Evolutionary conservation across 495 filamentous ascomycete species (phyloP).

Genomic region (Xylaria nigripes): DNA sequence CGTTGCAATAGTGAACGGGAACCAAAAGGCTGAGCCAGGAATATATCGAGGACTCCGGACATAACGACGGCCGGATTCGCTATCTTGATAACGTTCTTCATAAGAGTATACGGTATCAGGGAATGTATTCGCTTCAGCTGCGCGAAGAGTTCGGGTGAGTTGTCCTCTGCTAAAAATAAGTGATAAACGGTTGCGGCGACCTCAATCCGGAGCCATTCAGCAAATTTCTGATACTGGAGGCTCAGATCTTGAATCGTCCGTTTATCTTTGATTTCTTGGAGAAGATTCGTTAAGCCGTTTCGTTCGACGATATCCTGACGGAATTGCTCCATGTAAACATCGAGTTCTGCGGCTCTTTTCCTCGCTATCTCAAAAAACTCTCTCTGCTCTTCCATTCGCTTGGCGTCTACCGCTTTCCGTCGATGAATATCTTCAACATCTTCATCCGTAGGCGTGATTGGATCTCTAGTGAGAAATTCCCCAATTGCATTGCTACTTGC

Average conservation of each 20-base stretch:
- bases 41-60: slow-evolving; percentile 84
- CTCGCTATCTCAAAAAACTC: slow-evolving; percentile 92
- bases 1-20: slow-evolving; percentile 83
- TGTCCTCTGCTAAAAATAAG: slow-evolving; percentile 94
- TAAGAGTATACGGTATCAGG: slow-evolving; percentile 78
- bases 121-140: slow-evolving; percentile 91
- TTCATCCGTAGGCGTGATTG: slow-evolving; percentile 67
- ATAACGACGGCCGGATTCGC: slow-evolving; percentile 96
- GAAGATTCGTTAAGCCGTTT: slow-evolving; percentile 86
- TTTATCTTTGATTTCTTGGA: slow-evolving; percentile 85
- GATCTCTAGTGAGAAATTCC: slow-evolving; percentile 67
- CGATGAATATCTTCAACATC: slow-evolving; percentile 70
- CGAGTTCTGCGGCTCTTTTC: slow-evolving; percentile 80
- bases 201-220: slow-evolving; percentile 96
- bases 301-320: slow-evolving; percentile 51
- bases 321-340: slow-evolving; percentile 95
- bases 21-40: slow-evolving; percentile 90
- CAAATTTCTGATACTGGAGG: slow-evolving; percentile 94
- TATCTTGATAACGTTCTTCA: slow-evolving; percentile 95
- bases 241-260: slow-evolving; percentile 76
- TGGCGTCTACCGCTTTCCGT: slow-evolving; percentile 77
- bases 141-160: slow-evolving; percentile 90
- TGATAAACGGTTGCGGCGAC: slow-evolving; percentile 96
- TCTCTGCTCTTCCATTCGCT: slow-evolving; percentile 83
- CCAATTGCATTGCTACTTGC: slow-evolving; percentile 71